These are phyloP conservation scores for Candida ulmi DNA, from an alignment of 805 yeast genomes.

Conservation along the genomic window DNA sequence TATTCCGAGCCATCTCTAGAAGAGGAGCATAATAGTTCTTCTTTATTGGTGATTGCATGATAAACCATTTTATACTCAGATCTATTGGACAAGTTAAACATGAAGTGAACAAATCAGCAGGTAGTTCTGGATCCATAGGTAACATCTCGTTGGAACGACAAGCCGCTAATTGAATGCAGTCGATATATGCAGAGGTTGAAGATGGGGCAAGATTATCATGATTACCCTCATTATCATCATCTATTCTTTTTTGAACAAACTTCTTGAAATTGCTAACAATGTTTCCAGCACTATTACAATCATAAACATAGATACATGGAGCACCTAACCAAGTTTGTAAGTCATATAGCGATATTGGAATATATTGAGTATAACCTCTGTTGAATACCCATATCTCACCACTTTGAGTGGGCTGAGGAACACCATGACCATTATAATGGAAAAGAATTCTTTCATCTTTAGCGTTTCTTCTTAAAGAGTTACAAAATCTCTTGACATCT, in stretches of 20 bases:
- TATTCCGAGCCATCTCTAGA: slow-evolving; percentile 29
- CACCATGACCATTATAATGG: slow-evolving; percentile 98
- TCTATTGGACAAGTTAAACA: slow-evolving; percentile 95
- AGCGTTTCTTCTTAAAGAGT: slow-evolving; percentile 81
- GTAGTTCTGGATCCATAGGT: slow-evolving; percentile 91
- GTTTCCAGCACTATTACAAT: slow-evolving; percentile 92
- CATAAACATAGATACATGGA: slow-evolving; percentile 92
- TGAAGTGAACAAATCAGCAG: slow-evolving; percentile 94
- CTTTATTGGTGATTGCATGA: slow-evolving; percentile 72
- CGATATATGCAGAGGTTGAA: slow-evolving; percentile 51
- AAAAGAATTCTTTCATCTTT: slow-evolving; percentile 90
- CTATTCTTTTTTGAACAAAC: slow-evolving; percentile 84
- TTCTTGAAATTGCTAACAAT: slow-evolving; percentile 84
- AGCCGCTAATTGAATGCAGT: slow-evolving; percentile 91
- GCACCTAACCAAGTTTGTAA: slow-evolving; percentile 97
- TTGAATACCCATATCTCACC: slow-evolving; percentile 99
- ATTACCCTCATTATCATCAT: slow-evolving; percentile 66
- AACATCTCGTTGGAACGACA: slow-evolving; percentile 80
- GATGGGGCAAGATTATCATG: slow-evolving; percentile 38
- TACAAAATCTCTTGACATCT: slow-evolving; percentile 87
- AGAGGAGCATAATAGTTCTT: slow-evolving; percentile 35
- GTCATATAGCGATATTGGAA: slow-evolving; percentile 93
- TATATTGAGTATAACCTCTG: slow-evolving; percentile 94
- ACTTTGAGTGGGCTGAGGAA: slow-evolving; percentile 91
- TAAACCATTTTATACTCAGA: slow-evolving; percentile 86